Base-by-base conservation (phyloP, 331 rosid genomes). In the Pyrus hybrid region DNA sequence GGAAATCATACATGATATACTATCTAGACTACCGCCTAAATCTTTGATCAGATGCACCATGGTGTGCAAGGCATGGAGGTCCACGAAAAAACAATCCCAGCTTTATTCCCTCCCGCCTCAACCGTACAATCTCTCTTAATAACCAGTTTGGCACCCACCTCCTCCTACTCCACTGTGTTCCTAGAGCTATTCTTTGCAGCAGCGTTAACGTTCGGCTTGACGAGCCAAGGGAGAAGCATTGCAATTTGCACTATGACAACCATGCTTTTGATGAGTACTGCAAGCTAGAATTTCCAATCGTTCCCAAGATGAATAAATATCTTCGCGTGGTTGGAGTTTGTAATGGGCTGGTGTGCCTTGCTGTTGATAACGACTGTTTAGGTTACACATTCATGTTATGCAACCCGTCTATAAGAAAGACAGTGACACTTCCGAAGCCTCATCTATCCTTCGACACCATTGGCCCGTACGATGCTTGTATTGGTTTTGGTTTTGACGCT, bases 31-130 rank as follows among this genome's bases (percentile, higher is more conserved):
- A 12, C 77, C 82, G 26, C 5, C 28, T 5, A 76, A 80, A 20
- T 66, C 71, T 62, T 66, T 80, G 4, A 20, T 83, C 10, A 68
- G 29, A 73, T 83, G 35, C 75, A 76, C 63, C 43, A 2, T 8
- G 0, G 82, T 83, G 5, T 80, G 67, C 79, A 76, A 80, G 10
- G 21, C 74, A 21, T 83, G 87, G 87, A 73, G 53, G 8, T 61
- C 73, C 1, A 63, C 72, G 56, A 76, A 76, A 68, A 41, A 13
- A n/a, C n/a, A 13, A 26, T 32, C 67, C 71, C 2, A 54, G 43
- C 54, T 83, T 80, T 76, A 76, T 83, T 80, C 25, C 45, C 56
- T 13, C 41, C 54, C 84, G 63, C 35, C 77, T 57, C 6, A 71
- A 21, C n/a, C 47, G 12, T 5, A 23, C 65, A 29, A 30, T 62